phyloP scores from a whole-genome alignment of 257 asterid genomes.

The Ilex asprella region DNA sequence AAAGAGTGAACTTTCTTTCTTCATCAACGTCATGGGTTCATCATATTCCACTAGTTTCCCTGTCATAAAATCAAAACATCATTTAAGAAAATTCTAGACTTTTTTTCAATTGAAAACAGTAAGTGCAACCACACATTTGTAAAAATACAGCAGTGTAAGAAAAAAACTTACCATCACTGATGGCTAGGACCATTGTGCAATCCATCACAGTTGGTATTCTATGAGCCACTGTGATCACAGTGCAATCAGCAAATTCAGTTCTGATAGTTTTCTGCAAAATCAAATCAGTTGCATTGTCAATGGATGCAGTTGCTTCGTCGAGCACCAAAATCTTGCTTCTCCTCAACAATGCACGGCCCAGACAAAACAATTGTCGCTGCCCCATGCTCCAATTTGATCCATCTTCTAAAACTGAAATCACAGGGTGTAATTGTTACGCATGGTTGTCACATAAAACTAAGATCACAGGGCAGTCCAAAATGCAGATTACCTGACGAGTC shows the following conservation, averaged over 20 bases:
- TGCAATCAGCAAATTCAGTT: slow-evolving; percentile 67
- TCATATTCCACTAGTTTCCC: slow-evolving; percentile 81
- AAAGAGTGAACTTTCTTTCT: slow-evolving; percentile 61
- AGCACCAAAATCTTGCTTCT: slow-evolving; percentile 77
- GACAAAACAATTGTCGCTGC: slow-evolving; percentile 76
- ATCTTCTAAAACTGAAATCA: slow-evolving; percentile 69
- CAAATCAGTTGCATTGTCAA: slow-evolving; percentile 80
- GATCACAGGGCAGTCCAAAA: neutral
- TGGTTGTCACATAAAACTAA: neutral
- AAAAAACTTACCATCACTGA: slow-evolving; percentile 66
- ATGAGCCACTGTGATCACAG: slow-evolving; percentile 93
- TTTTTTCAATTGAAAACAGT: too few relatives aligned
- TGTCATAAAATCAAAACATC: slow-evolving; percentile 10
- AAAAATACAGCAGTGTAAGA: neutral
- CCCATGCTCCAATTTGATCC: slow-evolving; percentile 99
- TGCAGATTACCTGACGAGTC: slow-evolving; percentile 64
- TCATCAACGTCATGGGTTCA: slow-evolving; percentile 73
- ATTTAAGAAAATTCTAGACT: neutral
- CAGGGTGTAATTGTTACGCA: too few relatives aligned
- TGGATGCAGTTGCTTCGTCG: slow-evolving; percentile 96
- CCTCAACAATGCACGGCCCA: slow-evolving; percentile 82
- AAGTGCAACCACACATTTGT: too few relatives aligned
- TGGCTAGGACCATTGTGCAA: slow-evolving; percentile 82
- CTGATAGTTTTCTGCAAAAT: slow-evolving; percentile 83
- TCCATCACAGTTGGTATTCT: slow-evolving; percentile 97